phyloP scores from a whole-genome alignment of 225 moss, liverwort and hornwort species.

The Marchantia polymorpha region DNA sequence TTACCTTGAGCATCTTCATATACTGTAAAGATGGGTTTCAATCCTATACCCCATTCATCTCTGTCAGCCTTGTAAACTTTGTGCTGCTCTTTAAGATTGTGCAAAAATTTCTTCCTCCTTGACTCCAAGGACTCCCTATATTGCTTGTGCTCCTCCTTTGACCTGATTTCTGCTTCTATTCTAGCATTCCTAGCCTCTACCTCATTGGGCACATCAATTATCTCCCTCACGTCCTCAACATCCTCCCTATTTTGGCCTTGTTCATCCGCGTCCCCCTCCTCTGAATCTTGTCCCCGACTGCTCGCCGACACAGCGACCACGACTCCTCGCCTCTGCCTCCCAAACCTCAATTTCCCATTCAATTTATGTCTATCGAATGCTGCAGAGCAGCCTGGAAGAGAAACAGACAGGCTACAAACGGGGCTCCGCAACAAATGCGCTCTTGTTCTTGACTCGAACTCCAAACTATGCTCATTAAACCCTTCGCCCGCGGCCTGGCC shows the following conservation, averaged over 20 bases:
- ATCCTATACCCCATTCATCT: conserved; percentile 51
- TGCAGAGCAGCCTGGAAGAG: not conserved
- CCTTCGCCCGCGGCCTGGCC: not conserved
- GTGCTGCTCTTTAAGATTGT: conserved; percentile 46
- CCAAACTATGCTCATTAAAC: not conserved
- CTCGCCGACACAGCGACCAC: not conserved
- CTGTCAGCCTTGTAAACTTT: conserved; percentile 38
- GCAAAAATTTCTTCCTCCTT: conserved; percentile 34
- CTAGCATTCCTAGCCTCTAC: not conserved
- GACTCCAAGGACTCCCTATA: conserved; percentile 14
- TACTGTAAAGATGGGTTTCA: conserved; percentile 43
- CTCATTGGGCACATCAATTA: conserved; percentile 3
- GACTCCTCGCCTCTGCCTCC: not conserved
- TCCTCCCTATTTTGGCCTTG: not conserved
- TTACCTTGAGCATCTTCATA: conserved; percentile 40
- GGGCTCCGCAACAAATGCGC: not conserved
- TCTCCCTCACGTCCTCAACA: conserved; percentile 11
- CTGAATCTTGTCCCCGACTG: not conserved
- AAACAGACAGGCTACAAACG: not conserved
- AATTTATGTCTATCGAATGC: not conserved
- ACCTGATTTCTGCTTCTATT: not conserved
- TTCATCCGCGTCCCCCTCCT: conserved; percentile 2
- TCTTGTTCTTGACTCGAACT: not conserved
- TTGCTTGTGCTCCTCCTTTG: conserved; percentile 7
- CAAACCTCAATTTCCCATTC: not conserved